Conservation (phyloP, 78 protist species). For the Bigelowiella natans region DNA sequence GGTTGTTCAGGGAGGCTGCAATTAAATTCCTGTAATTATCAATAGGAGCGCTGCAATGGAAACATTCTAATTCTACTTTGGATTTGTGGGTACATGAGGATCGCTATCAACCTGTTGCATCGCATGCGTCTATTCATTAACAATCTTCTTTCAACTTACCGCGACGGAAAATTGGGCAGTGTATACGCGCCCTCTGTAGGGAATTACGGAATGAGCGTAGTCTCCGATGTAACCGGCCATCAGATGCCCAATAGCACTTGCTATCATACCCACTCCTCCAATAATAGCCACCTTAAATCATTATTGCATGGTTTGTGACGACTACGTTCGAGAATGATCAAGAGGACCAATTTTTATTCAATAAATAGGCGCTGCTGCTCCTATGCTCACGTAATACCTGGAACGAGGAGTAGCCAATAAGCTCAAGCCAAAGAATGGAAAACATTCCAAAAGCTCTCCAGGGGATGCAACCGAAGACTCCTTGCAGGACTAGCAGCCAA, state of each 20-base stretch:
- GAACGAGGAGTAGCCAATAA: background rate
- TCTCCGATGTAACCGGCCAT: background rate
- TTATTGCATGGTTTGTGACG: background rate
- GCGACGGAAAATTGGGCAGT: background rate
- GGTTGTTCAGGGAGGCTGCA: too few relatives aligned
- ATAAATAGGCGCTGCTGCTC: too few relatives aligned
- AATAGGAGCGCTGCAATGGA: too few relatives aligned
- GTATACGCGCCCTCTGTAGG: background rate
- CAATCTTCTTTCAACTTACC: too few relatives aligned
- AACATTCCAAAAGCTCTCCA: background rate
- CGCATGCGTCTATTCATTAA: too few relatives aligned
- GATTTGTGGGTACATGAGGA: too few relatives aligned
- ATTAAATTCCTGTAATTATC: too few relatives aligned
- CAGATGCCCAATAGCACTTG: background rate
- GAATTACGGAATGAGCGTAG: background rate
- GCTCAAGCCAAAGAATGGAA: background rate
- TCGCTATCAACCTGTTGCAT: too few relatives aligned
- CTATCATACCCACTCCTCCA: background rate
- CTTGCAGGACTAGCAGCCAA: background rate
- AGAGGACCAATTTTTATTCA: too few relatives aligned
- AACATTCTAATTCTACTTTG: too few relatives aligned
- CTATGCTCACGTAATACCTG: background rate
- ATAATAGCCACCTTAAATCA: background rate
- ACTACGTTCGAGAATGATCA: too few relatives aligned
- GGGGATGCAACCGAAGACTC: background rate